These are phyloP conservation scores for Mycena rosella DNA, from an alignment of 768 basidiomycete genomes.

Conservation along the genomic window DNA sequence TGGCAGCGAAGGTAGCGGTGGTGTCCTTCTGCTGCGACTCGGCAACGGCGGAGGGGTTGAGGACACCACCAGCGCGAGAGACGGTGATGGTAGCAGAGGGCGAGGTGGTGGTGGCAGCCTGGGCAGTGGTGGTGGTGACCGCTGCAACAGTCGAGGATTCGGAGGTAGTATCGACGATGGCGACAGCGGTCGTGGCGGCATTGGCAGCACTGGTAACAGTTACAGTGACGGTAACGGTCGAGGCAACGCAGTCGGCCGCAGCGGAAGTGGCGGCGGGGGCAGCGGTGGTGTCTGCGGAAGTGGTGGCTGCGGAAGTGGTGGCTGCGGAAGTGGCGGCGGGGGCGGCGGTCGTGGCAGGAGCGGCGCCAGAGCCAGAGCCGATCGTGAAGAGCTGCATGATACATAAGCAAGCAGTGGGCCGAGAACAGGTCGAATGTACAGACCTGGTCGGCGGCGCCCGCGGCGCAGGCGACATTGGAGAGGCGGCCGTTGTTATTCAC, in stretches of 20 bases:
- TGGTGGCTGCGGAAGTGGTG: constrained; percentile 2
- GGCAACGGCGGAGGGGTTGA: constrained; percentile 38
- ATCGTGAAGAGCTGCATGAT: constrained; percentile 42
- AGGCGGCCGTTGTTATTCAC: too few species aligned
- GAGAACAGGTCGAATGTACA: neutral
- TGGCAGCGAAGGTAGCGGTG: constrained; percentile 46
- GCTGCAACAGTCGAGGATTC: neutral
- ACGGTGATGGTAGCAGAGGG: constrained; percentile 21
- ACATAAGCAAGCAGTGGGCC: neutral
- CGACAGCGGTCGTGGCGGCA: constrained; percentile 4
- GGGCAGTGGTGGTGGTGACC: constrained; percentile 3
- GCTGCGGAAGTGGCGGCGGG: too few species aligned
- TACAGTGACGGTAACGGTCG: constrained; percentile 18
- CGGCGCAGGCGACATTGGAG: too few species aligned
- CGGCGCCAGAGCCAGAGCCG: too few species aligned
- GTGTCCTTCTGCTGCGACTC: constrained; percentile 39
- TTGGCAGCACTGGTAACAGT: constrained; percentile 24
- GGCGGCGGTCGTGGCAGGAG: too few species aligned
- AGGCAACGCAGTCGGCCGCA: constrained; percentile 2
- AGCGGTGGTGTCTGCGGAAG: constrained; percentile 3
- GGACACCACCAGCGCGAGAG: constrained; percentile 34
- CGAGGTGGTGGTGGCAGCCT: neutral
- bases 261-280: constrained; percentile 6
- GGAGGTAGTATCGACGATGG: neutral
- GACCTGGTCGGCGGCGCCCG: too few species aligned